Percentiles rank a stretch among this genome's conserved stretches.
Conservation (phyloP, 2,329 filamentous ascomycete species). For the Fusarium secorum region DNA sequence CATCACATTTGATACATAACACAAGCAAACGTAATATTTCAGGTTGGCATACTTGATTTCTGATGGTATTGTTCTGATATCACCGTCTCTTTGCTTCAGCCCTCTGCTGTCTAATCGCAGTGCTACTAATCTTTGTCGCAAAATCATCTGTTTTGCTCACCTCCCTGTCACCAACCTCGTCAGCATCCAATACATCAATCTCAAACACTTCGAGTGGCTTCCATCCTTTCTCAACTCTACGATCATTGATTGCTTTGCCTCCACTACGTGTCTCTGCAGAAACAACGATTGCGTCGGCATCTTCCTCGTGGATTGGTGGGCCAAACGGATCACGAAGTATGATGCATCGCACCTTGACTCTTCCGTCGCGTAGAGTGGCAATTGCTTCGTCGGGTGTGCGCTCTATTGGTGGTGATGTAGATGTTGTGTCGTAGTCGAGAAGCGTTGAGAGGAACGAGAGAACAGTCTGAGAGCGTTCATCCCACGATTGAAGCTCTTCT, state of each 20-base stretch:
- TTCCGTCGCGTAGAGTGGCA: conserved; percentile 65
- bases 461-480: conserved; percentile 72
- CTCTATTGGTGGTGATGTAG: conserved; percentile 13
- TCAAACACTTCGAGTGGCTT: conserved; percentile 79
- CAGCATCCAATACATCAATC: conserved; percentile 83
- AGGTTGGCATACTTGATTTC: rapidly evolving
- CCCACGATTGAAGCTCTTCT: conserved; percentile 82
- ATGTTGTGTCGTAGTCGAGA: conserved; percentile 53
- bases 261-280: conserved; percentile 88
- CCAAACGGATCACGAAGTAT: conserved; percentile 89
- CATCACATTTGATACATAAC: neutral
- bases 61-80: neutral
- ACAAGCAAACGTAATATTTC: rapidly evolving
- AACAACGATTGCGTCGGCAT: conserved; percentile 82
- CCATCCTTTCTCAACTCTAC: conserved; percentile 80
- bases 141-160: conserved; percentile 66
- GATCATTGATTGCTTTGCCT: conserved; percentile 86
- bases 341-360: conserved; percentile 77
- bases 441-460: conserved; percentile 77
- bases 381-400: conserved; percentile 42
- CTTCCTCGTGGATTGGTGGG: conserved; percentile 84
- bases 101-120: conserved; percentile 55
- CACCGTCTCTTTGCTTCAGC: neutral
- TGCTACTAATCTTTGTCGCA: conserved; percentile 61
- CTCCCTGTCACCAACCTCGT: conserved; percentile 45